Evolutionary conservation across 2,329 filamentous ascomycete genomes (phyloP).

Genomic region (Tolypocladium tropicale): DNA sequence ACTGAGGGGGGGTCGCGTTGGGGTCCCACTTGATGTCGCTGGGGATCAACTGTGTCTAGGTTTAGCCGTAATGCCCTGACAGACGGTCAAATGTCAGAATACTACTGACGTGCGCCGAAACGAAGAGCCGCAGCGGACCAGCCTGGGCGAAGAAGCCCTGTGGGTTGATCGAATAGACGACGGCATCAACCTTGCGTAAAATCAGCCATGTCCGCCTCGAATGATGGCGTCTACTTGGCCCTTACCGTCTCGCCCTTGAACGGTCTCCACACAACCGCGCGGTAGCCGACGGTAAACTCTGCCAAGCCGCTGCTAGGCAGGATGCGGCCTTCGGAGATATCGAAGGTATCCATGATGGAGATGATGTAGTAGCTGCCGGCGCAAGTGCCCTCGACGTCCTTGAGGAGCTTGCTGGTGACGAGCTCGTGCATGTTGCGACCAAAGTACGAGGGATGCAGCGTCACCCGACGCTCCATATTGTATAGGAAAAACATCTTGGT

Average conservation of each 20-base stretch:
- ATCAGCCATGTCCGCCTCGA: constrained; percentile 16
- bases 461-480: constrained; percentile 89
- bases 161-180: constrained; percentile 83
- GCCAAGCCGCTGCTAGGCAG: constrained; percentile 85
- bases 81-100: neutral
- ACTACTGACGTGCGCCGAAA: constrained; percentile 65
- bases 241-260: constrained; percentile 96
- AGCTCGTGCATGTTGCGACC: constrained; percentile 87
- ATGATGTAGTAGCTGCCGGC: constrained; percentile 97
- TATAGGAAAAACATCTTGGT: constrained; percentile 91
- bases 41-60: constrained; percentile 63
- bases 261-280: constrained; percentile 92
- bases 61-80: neutral
- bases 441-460: constrained; percentile 94
- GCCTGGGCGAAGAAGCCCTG: constrained; percentile 86
- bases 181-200: constrained; percentile 71
- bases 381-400: constrained; percentile 91
- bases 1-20: constrained; percentile 93
- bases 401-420: constrained; percentile 78
- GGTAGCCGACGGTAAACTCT: constrained; percentile 90
- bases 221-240: constrained; percentile 7
- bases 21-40: constrained; percentile 88
- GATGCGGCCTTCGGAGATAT: constrained; percentile 88
- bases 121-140: constrained; percentile 68
- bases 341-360: constrained; percentile 92